Evolutionary conservation across 805 yeast genomes (phyloP).

Genomic region (Sungouiella thailandica): DNA sequence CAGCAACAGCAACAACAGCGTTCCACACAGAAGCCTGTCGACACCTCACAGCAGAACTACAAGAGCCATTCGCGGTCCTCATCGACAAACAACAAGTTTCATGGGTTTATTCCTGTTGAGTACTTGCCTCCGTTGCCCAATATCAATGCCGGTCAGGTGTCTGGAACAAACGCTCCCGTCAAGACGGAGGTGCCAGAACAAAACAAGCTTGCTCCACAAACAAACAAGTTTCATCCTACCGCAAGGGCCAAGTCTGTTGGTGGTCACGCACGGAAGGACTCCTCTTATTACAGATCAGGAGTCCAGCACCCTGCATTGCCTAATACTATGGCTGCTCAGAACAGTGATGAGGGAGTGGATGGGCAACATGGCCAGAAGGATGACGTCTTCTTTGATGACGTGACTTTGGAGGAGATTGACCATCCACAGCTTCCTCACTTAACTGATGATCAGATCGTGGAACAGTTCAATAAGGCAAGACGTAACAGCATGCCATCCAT

Average conservation of each 20-base stretch:
- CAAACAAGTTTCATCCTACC: slow-evolving; percentile 57
- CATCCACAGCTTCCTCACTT: slow-evolving; percentile 30
- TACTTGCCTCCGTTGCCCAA: slow-evolving; percentile 43
- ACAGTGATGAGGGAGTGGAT: slow-evolving; percentile 40
- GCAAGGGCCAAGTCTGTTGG: slow-evolving; percentile 87
- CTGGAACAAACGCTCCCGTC: slow-evolving; percentile 6
- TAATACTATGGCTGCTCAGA: slow-evolving; percentile 31
- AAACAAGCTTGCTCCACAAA: no score
- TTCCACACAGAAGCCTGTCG: not conserved
- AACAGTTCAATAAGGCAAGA: slow-evolving; percentile 48
- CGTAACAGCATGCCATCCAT: slow-evolving; percentile 88
- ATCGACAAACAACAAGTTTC: slow-evolving; percentile 21
- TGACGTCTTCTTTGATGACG: slow-evolving; percentile 59
- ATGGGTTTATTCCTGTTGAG: slow-evolving; percentile 40
- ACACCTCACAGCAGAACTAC: slow-evolving; percentile 15
- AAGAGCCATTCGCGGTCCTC: slow-evolving; percentile 27
- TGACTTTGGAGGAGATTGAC: slow-evolving; percentile 37
- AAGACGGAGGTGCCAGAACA: slow-evolving; percentile 2
- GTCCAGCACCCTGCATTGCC: slow-evolving; percentile 43
- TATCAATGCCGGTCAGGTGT: slow-evolving; percentile 26
- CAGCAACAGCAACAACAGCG: slow-evolving; percentile 5
- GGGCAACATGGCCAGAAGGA: slow-evolving; percentile 24
- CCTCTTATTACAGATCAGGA: slow-evolving; percentile 25
- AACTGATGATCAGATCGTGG: slow-evolving; percentile 38
- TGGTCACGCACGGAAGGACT: slow-evolving; percentile 64